Evolutionary conservation across 2,329 filamentous ascomycete species (phyloP).

Genomic region (Venturia oleaginea): DNA sequence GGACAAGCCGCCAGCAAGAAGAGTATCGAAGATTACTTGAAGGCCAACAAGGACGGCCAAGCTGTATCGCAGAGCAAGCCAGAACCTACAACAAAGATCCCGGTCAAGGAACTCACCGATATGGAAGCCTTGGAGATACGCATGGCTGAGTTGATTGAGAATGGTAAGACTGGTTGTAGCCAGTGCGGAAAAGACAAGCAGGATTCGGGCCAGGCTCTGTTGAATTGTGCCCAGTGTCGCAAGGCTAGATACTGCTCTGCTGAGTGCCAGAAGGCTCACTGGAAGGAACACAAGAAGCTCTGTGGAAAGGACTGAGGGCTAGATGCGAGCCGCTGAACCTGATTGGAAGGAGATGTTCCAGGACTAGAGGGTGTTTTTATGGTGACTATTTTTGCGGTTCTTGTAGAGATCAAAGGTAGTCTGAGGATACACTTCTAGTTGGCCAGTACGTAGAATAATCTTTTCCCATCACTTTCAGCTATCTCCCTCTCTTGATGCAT

Average conservation of each 20-base stretch:
- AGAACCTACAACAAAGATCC: neutral
- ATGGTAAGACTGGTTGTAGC: neutral
- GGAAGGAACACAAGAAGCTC: conserved; percentile 37
- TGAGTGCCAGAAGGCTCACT: conserved; percentile 47
- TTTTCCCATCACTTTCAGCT: too few species aligned
- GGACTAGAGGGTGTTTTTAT: neutral
- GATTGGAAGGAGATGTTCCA: neutral
- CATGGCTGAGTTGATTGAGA: neutral
- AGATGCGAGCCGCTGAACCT: neutral
- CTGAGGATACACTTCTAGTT: too few species aligned
- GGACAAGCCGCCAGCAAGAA: neutral
- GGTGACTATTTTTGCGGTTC: too few species aligned
- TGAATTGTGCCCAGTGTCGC: conserved; percentile 39
- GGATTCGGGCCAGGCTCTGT: conserved; percentile 25
- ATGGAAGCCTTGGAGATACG: neutral
- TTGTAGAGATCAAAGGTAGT: too few species aligned
- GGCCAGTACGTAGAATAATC: too few species aligned
- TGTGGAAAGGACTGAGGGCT: conserved; percentile 18
- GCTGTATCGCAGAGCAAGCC: conserved; percentile 10
- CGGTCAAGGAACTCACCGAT: neutral
- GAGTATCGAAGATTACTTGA: neutral
- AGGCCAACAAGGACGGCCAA: conserved; percentile 3
- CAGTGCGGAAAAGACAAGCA: conserved; percentile 17
- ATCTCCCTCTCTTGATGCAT: too few species aligned
- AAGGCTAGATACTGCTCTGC: conserved; percentile 41